Base-by-base conservation (phyloP, 1,139 yeast genomes). In the Meyerozyma elateridarum region DNA sequence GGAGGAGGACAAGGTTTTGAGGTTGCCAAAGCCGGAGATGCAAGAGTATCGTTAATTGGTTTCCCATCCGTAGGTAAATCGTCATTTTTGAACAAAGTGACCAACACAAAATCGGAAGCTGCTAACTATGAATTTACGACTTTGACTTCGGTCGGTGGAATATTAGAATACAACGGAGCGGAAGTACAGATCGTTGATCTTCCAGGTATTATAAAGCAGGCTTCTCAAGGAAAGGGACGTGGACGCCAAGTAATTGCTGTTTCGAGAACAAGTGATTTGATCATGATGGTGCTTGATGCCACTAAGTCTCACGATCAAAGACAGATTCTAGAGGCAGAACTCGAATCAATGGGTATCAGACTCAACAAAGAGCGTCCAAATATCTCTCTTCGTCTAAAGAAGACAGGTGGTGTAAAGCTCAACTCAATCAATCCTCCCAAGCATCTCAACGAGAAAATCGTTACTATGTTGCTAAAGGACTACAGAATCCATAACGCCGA, bases 11-110 rank as follows among this genome's bases (percentile, higher is more conserved):
- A 83, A 45, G 98, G 98, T 1, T 91, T 91, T 54, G 98, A 91
- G 59, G 96, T 91, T 4, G 79, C 89, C 33, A 91, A 91, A 54
- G 84, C 93, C 20, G 98, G 98, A 18, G 96, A 89, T 66, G 97
- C 97, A 1, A 71, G 98, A 44, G 96, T 87, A 2, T 94, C 94
- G 12, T 67, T 91, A 35, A 89, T 91, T 59, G 98, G 98, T 31
- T 91, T 89, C 57, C 98, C 98, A 8, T 88, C 96, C 3, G 98
- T 91, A 16, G 98, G 98, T 56, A 91, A 91, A 54, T 88, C 96
- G 2, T 85, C 96, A 1, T 76, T 91, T 44, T 66, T 91, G 37
- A 79, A 85, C 15, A 79, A 85, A 52, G 85, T 91, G 35, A 91
- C 98, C 27, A 84, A 84, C 48, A 91, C 97, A 4, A 85, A 87